Evolutionary conservation across 495 filamentous ascomycete genomes (phyloP), one percentile per base, ranked within the genome.

Genomic region (Stereocaulon alpinum): DNA sequence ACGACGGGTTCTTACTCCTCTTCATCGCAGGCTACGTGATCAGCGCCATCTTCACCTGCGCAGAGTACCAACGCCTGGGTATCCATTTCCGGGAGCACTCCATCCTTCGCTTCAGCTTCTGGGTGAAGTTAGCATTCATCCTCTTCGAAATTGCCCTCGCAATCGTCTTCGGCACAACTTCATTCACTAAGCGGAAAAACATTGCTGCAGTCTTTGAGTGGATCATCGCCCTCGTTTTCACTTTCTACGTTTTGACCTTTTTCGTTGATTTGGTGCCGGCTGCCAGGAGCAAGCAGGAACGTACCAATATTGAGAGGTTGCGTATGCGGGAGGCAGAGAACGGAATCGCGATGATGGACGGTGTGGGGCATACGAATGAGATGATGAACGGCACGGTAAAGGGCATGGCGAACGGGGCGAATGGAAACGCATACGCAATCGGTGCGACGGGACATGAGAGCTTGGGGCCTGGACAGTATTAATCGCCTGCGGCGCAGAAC

Each of bases 201-300:
- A 60, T 72, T 2, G 82, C 76, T 17, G 84, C 84, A 0, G 73
- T 86, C 17, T 67, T 88, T 34, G 61, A 81, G 24, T 68, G 66
- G 66, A 73, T 85, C 55, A 86, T 98, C 61, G 85, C 91, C 24
- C 84, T 97, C 64, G 76, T 96, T 61, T 98, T 95, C 74, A 91
- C 86, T 11, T 86, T 89, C 66, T 96, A 94, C 70, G 76, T 95
- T 44, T 79, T 95, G 50, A 90, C 87, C 42, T 97, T 95, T 74
- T 81, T 87, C 56, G 74, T 97, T 66, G 93, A 98, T 69, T 77
- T 98, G 41, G 74, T 89, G 54, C 93, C 93, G 0, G 89, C 90
- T 20, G 77, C 87, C 2, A 76, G 80, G 15, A 88, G 82, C 4
- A 86, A 84, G 60, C 71, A 70, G 40, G 37, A 55, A 47, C 72